A percentile compares a stretch with the other conserved stretches of the same genome.
phyloP scores from a whole-genome alignment of 352 stramenopile genomes.

The Phytophthora boehmeriae region DNA sequence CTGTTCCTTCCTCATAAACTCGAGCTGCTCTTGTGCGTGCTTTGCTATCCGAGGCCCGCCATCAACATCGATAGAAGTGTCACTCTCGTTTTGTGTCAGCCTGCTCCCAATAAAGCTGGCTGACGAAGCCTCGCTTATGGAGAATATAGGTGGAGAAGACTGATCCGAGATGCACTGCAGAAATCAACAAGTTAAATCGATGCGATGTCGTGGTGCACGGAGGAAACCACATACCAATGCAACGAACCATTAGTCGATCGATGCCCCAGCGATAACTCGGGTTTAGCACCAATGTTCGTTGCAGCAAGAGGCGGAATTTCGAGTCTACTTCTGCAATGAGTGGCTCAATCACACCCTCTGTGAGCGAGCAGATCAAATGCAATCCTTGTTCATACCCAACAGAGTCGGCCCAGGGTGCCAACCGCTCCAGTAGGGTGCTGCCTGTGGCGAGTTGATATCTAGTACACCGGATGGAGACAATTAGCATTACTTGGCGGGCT shows the following conservation, averaged over 20 bases:
- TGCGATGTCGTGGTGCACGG: too few relatives aligned
- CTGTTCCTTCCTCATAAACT: conserved; percentile 74
- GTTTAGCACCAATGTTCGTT: conserved; percentile 49
- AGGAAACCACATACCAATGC: neutral
- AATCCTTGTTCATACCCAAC: conserved; percentile 45
- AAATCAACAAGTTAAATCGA: neutral
- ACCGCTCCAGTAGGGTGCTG: conserved; percentile 40
- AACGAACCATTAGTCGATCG: conserved; percentile 45
- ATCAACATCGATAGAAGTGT: conserved; percentile 33
- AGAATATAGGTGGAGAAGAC: conserved; percentile 2
- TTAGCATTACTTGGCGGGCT: neutral
- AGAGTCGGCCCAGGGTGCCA: conserved; percentile 51
- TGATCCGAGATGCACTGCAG: conserved; percentile 14
- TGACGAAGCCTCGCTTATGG: conserved; percentile 18
- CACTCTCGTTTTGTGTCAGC: conserved; percentile 32
- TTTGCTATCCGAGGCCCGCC: conserved; percentile 45
- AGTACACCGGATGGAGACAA: neutral
- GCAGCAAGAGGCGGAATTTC: conserved; percentile 47
- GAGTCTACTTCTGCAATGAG: conserved; percentile 36
- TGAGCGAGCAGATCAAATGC: conserved; percentile 64
- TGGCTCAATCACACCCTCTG: conserved; percentile 46
- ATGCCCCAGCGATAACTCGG: conserved; percentile 59
- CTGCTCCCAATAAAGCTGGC: conserved; percentile 23
- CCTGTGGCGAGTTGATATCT: conserved; percentile 65
- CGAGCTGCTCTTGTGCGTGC: conserved; percentile 62